These are phyloP conservation scores for Chaetomium olivaceum DNA, from an alignment of 2,329 filamentous ascomycete genomes.

Conservation along the genomic window DNA sequence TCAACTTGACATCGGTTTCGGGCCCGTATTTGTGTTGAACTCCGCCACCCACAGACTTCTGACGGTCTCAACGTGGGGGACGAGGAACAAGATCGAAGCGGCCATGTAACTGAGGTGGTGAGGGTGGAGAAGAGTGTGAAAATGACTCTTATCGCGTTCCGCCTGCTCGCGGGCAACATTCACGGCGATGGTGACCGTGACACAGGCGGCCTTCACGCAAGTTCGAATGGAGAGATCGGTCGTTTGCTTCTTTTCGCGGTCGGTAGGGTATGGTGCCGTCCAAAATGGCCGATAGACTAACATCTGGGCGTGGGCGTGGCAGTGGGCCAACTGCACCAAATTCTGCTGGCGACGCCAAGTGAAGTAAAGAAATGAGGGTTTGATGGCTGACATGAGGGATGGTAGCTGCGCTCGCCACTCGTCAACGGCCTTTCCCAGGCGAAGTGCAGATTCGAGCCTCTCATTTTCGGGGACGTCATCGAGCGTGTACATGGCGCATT, in stretches of 20 bases:
- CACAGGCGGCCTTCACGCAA: conserved; percentile 21
- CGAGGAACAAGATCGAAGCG: conserved; percentile 19
- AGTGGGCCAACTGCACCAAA: conserved; percentile 24
- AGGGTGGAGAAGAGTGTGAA: conserved; percentile 25
- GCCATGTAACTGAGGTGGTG: conserved; percentile 28
- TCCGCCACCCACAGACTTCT: conserved; percentile 10
- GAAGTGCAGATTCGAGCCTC: conserved; percentile 19
- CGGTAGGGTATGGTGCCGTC: conserved; percentile 23
- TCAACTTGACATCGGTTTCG: conserved; percentile 16
- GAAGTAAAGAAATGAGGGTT: conserved; percentile 18
- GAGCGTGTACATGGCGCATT: conserved; percentile 27
- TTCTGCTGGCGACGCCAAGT: conserved; percentile 28
- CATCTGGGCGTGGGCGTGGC: conserved; percentile 29
- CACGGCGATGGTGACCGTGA: conserved; percentile 8
- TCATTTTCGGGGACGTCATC: conserved; percentile 22
- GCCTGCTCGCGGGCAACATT: conserved; percentile 22
- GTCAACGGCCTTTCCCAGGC: conserved; percentile 23
- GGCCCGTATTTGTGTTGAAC: neutral
- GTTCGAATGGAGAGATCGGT: conserved; percentile 17
- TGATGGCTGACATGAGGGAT: conserved; percentile 16
- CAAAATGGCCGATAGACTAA: conserved; percentile 29
- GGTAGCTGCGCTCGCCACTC: conserved; percentile 25
- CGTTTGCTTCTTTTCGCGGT: conserved; percentile 14
- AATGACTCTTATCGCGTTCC: conserved; percentile 26
- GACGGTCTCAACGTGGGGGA: conserved; percentile 26